A percentile compares a stretch with the other conserved stretches of the same genome.
These are phyloP conservation scores for Fusarium nygamai DNA, from an alignment of 2,329 filamentous ascomycete genomes.

Conservation along the genomic window DNA sequence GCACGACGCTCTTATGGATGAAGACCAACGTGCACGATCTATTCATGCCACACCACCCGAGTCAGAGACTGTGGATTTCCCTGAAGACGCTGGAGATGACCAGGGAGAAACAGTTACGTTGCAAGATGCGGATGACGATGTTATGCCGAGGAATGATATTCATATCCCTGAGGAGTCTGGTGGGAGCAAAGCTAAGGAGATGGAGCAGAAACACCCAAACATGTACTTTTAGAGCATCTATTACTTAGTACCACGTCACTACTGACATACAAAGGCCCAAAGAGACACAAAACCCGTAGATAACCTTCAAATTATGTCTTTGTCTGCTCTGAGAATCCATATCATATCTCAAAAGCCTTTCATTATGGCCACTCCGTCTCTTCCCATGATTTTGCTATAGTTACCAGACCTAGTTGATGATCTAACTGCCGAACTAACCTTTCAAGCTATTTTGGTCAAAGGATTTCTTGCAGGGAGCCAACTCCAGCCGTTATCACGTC, in stretches of 20 bases:
- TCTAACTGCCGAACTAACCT: too few relatives aligned
- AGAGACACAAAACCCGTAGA: fast-evolving
- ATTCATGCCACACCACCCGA: too few relatives aligned
- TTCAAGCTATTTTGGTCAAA: background rate
- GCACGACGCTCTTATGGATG: background rate
- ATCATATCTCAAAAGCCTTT: background rate
- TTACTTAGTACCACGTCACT: background rate
- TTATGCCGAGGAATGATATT: background rate
- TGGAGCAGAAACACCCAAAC: conserved; percentile 26
- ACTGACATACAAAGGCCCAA: fast-evolving
- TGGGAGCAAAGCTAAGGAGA: conserved; percentile 29
- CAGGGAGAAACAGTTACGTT: background rate
- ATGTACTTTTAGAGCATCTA: conserved; percentile 33
- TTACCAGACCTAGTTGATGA: too few relatives aligned
- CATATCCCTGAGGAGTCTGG: background rate
- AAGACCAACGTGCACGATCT: background rate
- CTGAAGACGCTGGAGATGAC: background rate
- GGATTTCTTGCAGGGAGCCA: background rate
- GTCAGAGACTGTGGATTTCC: background rate
- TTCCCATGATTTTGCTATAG: fast-evolving
- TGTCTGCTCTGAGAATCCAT: too few relatives aligned
- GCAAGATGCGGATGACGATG: background rate
- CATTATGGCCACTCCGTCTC: fast-evolving
- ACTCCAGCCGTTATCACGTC: background rate
- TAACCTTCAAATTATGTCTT: too few relatives aligned